phyloP scores from a whole-genome alignment of 805 yeast genomes.

The Maudiozyma serrabonitensis region DNA sequence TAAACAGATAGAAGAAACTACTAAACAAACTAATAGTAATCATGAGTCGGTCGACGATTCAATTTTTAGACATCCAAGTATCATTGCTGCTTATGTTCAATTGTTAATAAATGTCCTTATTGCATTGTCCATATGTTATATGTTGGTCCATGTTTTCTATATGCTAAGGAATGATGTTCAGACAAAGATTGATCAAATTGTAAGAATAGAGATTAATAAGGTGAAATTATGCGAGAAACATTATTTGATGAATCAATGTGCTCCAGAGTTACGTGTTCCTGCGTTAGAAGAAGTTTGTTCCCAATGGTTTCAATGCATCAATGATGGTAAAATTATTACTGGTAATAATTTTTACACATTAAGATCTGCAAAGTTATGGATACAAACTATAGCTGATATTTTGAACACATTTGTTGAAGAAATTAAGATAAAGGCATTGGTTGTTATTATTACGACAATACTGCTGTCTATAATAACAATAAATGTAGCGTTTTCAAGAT shows the following conservation, averaged over 20 bases:
- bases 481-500: constrained; percentile 40
- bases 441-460: constrained; percentile 36
- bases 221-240: constrained; percentile 61
- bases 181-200: constrained; percentile 53
- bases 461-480: constrained; percentile 46
- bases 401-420: constrained; percentile 66
- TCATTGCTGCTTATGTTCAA: constrained; percentile 41
- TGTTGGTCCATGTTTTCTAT: constrained; percentile 40
- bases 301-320: constrained; percentile 74
- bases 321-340: constrained; percentile 1
- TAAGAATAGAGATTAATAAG: constrained; percentile 48
- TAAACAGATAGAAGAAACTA: no score
- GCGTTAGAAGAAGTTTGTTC: constrained; percentile 62
- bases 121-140: constrained; percentile 40
- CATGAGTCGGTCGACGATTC: not conserved
- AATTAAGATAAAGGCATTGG: constrained; percentile 58
- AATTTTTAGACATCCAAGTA: constrained; percentile 5
- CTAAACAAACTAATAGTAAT: no score
- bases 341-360: constrained; percentile 39
- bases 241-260: constrained; percentile 65
- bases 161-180: constrained; percentile 64
- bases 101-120: constrained; percentile 48
- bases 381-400: constrained; percentile 75
- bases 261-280: constrained; percentile 55
- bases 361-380: constrained; percentile 64